Evolutionary conservation across 768 basidiomycete genomes (phyloP).

Genomic region (Amanita brunnescens): DNA sequence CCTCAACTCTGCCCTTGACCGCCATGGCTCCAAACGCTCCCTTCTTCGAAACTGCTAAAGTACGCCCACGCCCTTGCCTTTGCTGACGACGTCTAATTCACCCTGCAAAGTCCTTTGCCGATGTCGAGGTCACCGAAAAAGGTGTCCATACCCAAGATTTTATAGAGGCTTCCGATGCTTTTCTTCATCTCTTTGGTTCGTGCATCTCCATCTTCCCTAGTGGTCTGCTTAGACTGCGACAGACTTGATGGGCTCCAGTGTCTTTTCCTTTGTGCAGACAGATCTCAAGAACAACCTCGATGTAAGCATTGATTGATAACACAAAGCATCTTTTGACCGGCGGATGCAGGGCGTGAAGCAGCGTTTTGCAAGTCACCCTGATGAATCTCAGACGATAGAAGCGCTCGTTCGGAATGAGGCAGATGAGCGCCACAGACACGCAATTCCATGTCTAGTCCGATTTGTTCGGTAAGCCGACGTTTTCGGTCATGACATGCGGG

Average conservation of each 20-base stretch:
- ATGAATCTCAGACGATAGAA: slow-evolving; percentile 49
- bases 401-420: slow-evolving; percentile 45
- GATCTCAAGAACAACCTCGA: slow-evolving; percentile 40
- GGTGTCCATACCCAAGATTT: slow-evolving; percentile 80
- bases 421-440: slow-evolving; percentile 33
- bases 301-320: neutral
- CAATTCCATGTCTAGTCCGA: slow-evolving; percentile 54
- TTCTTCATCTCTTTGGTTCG: slow-evolving; percentile 66
- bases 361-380: slow-evolving; percentile 35
- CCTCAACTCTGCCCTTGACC: neutral
- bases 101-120: slow-evolving; percentile 65
- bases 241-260: slow-evolving; percentile 62
- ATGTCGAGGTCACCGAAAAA: slow-evolving; percentile 64
- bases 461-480: slow-evolving; percentile 45
- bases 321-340: neutral
- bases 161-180: slow-evolving; percentile 82
- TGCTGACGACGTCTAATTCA: neutral
- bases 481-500: slow-evolving; percentile 1
- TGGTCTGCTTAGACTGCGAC: slow-evolving; percentile 11
- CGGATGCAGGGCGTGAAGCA: slow-evolving; percentile 52
- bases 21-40: neutral
- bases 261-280: slow-evolving; percentile 67
- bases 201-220: slow-evolving; percentile 3
- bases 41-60: slow-evolving; percentile 2
- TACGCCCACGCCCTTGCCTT: neutral